phyloP scores from a whole-genome alignment of 1,284 basidiomycete species.

The Pseudozyma thailandica region DNA sequence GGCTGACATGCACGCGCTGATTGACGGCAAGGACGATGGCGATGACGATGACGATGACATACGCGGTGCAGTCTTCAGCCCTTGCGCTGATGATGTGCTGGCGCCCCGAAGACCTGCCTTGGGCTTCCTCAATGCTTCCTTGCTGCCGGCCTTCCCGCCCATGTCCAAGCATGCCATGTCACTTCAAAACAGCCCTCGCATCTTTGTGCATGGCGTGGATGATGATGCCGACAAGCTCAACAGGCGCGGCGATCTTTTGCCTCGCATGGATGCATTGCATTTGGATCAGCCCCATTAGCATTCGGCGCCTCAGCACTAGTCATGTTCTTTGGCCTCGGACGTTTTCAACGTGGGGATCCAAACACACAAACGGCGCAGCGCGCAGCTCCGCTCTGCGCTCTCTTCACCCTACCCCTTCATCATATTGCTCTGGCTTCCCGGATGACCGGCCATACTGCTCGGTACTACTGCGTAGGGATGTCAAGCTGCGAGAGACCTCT shows the following conservation, averaged over 20 bases:
- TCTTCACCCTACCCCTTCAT: neutral
- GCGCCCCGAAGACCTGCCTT: constrained; percentile 2
- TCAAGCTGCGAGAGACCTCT: constrained; percentile 14
- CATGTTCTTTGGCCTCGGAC: too few relatives aligned
- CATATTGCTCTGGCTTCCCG: neutral
- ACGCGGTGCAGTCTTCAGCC: constrained; percentile 32
- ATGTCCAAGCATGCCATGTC: constrained; percentile 10
- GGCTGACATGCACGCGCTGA: constrained; percentile 10
- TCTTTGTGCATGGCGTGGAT: constrained; percentile 5
- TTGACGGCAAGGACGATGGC: constrained; percentile 4
- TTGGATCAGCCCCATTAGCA: constrained; percentile 9
- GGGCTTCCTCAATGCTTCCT: constrained; percentile 12
- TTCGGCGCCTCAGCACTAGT: neutral
- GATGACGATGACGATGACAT: constrained; percentile 12
- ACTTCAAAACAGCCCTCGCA: constrained; percentile 29
- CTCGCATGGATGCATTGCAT: constrained; percentile 18
- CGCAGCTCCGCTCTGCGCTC: too few relatives aligned
- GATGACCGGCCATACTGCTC: neutral
- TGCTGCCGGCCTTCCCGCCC: constrained; percentile 17
- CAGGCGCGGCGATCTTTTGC: constrained; percentile 13
- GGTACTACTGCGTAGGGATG: constrained; percentile 4
- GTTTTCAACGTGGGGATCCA: too few relatives aligned
- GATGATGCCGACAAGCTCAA: constrained; percentile 2
- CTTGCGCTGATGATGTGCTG: constrained; percentile 39
- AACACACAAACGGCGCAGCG: too few relatives aligned